Percentiles rank a stretch among this genome's conserved stretches.
These are phyloP conservation scores for Corylus avellana DNA, from an alignment of 306 rosid genomes.

Conservation along the genomic window DNA sequence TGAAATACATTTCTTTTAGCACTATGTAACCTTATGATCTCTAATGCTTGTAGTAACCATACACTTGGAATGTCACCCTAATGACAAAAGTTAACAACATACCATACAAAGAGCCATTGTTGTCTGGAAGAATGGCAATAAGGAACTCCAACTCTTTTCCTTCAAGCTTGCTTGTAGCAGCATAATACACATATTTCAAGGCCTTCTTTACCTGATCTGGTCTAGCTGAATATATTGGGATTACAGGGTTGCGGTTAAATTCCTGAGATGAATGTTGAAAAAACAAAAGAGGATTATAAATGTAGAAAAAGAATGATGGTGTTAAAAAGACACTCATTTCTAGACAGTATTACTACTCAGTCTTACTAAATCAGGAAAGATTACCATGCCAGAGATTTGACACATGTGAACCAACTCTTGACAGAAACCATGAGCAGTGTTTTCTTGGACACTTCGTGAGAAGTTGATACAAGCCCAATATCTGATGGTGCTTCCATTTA, in stretches of 20 bases:
- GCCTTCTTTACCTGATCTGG: constrained; percentile 57
- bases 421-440: constrained; percentile 51
- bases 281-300: background rate
- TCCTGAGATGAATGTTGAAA: constrained; percentile 30
- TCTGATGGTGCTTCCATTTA: constrained; percentile 56
- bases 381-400: constrained; percentile 64
- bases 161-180: constrained; percentile 39
- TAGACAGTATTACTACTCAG: background rate
- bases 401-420: constrained; percentile 63
- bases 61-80: background rate
- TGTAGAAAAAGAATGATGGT: background rate
- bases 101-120: constrained; percentile 55
- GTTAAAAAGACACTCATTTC: background rate
- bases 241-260: constrained; percentile 42
- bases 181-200: constrained; percentile 42
- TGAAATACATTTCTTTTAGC: background rate
- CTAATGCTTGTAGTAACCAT: constrained; percentile 1
- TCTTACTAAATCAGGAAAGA: constrained; percentile 13
- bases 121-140: constrained; percentile 56
- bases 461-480: constrained; percentile 57
- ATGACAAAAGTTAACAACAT: constrained; percentile 15
- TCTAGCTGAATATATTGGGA: constrained; percentile 40
- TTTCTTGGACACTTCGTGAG: constrained; percentile 52
- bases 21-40: background rate
- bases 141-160: constrained; percentile 54